Conservation (phyloP, 768 basidiomycete species). For the Amanita jacksonii region DNA sequence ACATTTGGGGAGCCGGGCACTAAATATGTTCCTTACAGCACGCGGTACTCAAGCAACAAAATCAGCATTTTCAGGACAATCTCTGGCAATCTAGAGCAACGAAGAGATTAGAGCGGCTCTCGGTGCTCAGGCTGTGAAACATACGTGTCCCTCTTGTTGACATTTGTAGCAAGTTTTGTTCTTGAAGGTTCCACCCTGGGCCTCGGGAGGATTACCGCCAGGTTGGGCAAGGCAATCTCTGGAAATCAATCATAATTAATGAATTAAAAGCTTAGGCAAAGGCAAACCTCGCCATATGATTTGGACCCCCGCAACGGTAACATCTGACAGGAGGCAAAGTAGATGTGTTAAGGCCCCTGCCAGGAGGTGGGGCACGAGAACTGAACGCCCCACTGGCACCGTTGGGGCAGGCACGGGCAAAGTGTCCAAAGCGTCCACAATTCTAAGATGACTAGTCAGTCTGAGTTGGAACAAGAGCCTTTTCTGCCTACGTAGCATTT, state of each 20-base stretch:
- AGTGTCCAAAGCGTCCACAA: constrained; percentile 76
- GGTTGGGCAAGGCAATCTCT: constrained; percentile 76
- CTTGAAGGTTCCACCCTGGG: constrained; percentile 51
- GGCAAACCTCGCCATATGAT: constrained; percentile 70
- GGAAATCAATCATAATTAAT: no score
- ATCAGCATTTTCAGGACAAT: constrained; percentile 50
- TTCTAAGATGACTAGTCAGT: constrained; percentile 32
- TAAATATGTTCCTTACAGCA: not conserved
- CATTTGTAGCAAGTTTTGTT: constrained; percentile 85
- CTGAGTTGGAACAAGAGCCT: not conserved
- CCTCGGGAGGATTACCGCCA: constrained; percentile 39
- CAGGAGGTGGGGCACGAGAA: constrained; percentile 63
- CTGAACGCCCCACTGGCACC: constrained; percentile 39
- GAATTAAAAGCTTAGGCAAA: no score
- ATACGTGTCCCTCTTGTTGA: constrained; percentile 79
- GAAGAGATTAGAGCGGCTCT: not conserved
- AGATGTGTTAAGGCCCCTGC: constrained; percentile 65
- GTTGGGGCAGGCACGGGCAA: constrained; percentile 66
- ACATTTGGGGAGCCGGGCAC: no score
- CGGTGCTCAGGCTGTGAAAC: constrained; percentile 17
- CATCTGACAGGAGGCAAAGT: constrained; percentile 80
- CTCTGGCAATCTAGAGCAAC: constrained; percentile 46
- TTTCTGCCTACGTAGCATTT: constrained; percentile 69
- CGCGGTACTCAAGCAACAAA: constrained; percentile 32
- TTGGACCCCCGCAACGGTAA: constrained; percentile 82